Conservation (phyloP, 2,329 filamentous ascomycete species). For the Diaporthe capsici region DNA sequence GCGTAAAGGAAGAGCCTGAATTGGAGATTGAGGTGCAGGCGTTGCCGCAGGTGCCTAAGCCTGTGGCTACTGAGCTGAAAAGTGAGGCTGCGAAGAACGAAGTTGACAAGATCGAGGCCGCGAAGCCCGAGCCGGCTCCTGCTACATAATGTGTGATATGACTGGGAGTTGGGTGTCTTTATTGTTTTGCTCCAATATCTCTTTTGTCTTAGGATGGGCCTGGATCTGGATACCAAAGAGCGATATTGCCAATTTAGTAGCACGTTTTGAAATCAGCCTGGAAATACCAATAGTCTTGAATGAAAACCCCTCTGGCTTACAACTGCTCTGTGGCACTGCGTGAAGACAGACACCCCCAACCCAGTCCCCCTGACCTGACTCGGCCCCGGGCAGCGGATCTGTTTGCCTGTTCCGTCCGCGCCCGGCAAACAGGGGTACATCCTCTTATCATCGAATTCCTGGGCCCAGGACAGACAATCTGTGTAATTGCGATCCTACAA, state of each 20-base stretch:
- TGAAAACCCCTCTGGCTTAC: background rate
- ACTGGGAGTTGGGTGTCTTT: conserved; percentile 1
- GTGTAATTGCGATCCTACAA: background rate
- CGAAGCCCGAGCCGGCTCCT: conserved; percentile 7
- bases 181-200: background rate
- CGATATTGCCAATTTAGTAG: background rate
- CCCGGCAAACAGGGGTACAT: background rate
- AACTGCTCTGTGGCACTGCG: too few species aligned
- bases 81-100: too few species aligned
- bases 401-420: too few species aligned
- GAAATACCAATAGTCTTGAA: background rate
- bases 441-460: background rate
- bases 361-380: too few species aligned
- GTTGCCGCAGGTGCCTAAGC: conserved; percentile 7
- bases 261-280: background rate
- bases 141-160: conserved; percentile 16
- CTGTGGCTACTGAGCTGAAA: background rate
- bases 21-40: background rate
- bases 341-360: too few species aligned
- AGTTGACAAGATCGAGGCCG: background rate
- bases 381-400: background rate
- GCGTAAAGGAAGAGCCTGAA: background rate
- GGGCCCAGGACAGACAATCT: background rate
- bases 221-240: conserved; percentile 13
- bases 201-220: conserved; percentile 14